These are phyloP conservation scores for Alternaria burnsii DNA, from an alignment of 2,329 filamentous ascomycete species.

Conservation along the genomic window DNA sequence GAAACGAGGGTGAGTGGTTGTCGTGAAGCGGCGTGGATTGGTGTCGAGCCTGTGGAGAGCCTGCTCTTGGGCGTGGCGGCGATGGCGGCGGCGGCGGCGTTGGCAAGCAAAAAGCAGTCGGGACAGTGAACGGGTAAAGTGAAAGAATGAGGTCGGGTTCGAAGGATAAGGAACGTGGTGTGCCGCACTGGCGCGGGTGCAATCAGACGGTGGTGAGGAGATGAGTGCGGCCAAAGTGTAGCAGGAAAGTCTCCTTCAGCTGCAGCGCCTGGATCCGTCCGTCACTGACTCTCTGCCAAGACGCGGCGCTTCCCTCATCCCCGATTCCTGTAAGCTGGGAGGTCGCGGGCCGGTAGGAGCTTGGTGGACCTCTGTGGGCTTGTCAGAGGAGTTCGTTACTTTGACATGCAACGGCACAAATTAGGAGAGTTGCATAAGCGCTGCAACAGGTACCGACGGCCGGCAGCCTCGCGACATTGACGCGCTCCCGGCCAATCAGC, in stretches of 20 bases:
- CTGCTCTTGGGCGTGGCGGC: constrained; percentile 6
- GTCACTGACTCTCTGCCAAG: constrained; percentile 23
- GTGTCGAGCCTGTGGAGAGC: neutral
- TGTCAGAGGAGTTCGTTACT: constrained; percentile 19
- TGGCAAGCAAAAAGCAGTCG: constrained; percentile 10
- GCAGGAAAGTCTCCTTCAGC: constrained; percentile 22
- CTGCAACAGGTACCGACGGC: constrained; percentile 4
- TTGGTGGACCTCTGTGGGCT: constrained; percentile 15
- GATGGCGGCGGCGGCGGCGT: neutral
- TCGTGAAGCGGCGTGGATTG: neutral
- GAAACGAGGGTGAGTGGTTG: neutral
- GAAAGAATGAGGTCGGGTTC: constrained; percentile 13
- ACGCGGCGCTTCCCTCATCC: constrained; percentile 23
- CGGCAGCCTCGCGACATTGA: constrained; percentile 14
- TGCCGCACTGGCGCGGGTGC: constrained; percentile 11
- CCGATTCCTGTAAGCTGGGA: constrained; percentile 20
- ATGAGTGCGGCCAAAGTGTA: constrained; percentile 24
- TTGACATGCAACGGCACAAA: constrained; percentile 21
- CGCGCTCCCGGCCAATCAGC: constrained; percentile 21
- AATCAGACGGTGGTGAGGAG: constrained; percentile 30
- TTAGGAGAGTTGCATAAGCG: constrained; percentile 24
- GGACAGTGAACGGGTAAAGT: constrained; percentile 7
- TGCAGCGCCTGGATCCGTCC: constrained; percentile 12
- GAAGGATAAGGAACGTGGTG: constrained; percentile 21
- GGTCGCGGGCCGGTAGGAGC: constrained; percentile 26